Evolutionary conservation across 345 rosid species (phyloP).

Genomic region (Acer yangbiense): DNA sequence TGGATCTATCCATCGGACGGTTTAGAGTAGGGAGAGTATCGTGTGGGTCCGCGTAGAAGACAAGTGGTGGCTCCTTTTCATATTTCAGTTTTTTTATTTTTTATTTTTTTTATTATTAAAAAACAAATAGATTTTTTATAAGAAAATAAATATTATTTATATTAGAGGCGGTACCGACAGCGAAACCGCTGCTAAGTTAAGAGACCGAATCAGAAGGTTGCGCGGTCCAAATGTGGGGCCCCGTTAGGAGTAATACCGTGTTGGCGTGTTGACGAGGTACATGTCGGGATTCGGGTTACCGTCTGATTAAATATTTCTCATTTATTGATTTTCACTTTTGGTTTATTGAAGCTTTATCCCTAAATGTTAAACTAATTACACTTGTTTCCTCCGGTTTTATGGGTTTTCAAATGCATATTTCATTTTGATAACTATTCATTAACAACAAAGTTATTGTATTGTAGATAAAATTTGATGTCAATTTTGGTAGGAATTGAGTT

Average conservation of each 20-base stretch:
- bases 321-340: no score
- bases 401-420: no score
- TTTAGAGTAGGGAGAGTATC: background rate
- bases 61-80: background rate
- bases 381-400: background rate
- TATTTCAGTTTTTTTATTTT: background rate
- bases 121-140: no score
- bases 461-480: no score
- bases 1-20: background rate
- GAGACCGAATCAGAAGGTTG: slow-evolving; percentile 33
- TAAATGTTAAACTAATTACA: background rate
- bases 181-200: slow-evolving; percentile 24
- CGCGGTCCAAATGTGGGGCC: slow-evolving; percentile 25
- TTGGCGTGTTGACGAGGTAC: slow-evolving; percentile 66
- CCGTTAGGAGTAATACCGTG: slow-evolving; percentile 40
- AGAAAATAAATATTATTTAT: background rate
- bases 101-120: background rate
- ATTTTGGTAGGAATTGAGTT: no score
- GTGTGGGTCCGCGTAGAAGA: background rate
- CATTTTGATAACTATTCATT: no score
- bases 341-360: background rate
- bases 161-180: slow-evolving; percentile 62
- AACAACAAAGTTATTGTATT: no score
- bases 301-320: slow-evolving; percentile 23
- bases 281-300: slow-evolving; percentile 61